Percentiles rank a stretch among this genome's conserved stretches.
phyloP scores from a whole-genome alignment of 2,329 filamentous ascomycete species.

The Curvularia eragrostidis region DNA sequence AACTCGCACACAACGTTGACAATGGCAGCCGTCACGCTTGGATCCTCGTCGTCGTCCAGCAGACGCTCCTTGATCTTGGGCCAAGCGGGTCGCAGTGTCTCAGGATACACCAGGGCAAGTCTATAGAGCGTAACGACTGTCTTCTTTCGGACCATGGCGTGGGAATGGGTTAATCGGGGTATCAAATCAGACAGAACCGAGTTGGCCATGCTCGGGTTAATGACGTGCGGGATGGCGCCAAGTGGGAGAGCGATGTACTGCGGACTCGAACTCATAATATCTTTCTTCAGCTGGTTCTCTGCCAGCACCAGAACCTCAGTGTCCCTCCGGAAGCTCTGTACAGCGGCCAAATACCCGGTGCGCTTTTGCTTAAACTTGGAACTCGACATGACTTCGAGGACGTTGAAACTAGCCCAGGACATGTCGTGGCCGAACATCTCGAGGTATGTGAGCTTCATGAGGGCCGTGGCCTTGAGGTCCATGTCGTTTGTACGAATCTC shows the following conservation, averaged over 20 bases:
- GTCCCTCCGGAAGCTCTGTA: conserved; percentile 93
- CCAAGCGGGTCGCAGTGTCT: conserved; percentile 90
- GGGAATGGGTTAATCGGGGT: conserved; percentile 84
- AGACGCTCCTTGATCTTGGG: conserved; percentile 95
- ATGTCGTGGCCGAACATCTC: conserved; percentile 99
- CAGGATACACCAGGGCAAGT: conserved; percentile 93
- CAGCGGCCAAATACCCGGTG: conserved; percentile 91
- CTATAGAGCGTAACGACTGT: conserved; percentile 93
- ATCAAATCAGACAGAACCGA: conserved; percentile 87
- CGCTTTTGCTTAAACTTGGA: conserved; percentile 94
- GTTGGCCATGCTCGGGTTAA: conserved; percentile 89
- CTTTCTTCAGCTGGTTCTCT: conserved; percentile 96
- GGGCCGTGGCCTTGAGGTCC: conserved; percentile 95
- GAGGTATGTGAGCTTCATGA: conserved; percentile 94
- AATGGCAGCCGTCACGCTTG: conserved; percentile 92
- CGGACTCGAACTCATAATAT: conserved; percentile 74
- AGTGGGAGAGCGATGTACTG: conserved; percentile 86
- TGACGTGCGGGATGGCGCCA: conserved; percentile 88
- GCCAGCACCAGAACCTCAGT: conserved; percentile 98
- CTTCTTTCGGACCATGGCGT: conserved; percentile 89
- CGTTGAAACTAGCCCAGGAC: conserved; percentile 99
- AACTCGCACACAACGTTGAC: conserved; percentile 97
- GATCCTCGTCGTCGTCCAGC: conserved; percentile 87
- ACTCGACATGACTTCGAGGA: conserved; percentile 98
- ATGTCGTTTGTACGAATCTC: conserved; percentile 95